These are phyloP conservation scores for Chytriomyces confervae DNA, from an alignment of 192 early-diverging fungal genomes.

Conservation along the genomic window DNA sequence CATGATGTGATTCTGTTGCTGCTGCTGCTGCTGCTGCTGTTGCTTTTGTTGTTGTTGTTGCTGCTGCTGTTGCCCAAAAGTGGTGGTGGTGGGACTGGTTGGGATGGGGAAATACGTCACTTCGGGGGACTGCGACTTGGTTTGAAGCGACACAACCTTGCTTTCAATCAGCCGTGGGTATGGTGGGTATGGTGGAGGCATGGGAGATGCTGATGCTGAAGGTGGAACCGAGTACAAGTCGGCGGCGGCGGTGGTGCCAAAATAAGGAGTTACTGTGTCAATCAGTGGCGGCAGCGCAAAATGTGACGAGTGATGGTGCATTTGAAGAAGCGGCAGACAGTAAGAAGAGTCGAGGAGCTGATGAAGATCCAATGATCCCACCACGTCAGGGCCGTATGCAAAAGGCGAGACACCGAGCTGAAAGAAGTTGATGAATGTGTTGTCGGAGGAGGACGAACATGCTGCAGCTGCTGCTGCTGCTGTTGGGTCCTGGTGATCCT, in stretches of 20 bases:
- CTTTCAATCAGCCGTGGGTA: neutral
- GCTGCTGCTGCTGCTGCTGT: neutral
- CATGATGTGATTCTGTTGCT: neutral
- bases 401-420: no score
- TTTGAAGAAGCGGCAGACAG: neutral
- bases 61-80: neutral
- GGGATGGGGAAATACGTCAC: neutral
- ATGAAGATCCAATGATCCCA: neutral
- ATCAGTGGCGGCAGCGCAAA: no score
- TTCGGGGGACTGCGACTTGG: neutral
- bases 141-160: neutral
- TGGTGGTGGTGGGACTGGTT: neutral
- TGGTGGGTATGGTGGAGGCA: neutral
- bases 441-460: no score
- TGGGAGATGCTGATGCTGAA: neutral
- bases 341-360: slow-evolving; percentile 2
- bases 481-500: no score
- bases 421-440: no score
- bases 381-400: no score
- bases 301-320: neutral
- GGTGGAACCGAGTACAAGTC: neutral
- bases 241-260: neutral
- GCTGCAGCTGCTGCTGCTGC: no score
- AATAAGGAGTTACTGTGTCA: no score
- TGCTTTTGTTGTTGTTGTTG: neutral